These are phyloP conservation scores for Dioszegia aurantiaca DNA, from an alignment of 768 basidiomycete species.

Conservation along the genomic window DNA sequence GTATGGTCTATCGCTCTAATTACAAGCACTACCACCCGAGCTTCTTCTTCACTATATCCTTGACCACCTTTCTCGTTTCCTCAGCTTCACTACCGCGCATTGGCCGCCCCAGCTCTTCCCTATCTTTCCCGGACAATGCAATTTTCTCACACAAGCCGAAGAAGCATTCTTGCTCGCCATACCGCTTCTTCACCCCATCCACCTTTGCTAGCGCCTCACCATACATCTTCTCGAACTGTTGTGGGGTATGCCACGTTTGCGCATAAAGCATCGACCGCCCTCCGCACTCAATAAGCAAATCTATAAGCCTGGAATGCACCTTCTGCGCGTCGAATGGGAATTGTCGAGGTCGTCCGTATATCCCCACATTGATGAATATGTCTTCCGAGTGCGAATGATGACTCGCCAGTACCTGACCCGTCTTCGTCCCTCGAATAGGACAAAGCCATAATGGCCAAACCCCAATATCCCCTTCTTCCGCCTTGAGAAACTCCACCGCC, in stretches of 20 bases:
- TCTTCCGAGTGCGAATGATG: constrained; percentile 3
- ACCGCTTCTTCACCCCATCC: constrained; percentile 8
- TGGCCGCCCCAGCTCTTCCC: constrained; percentile 16
- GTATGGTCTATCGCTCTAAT: no score
- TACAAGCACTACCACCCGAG: background rate
- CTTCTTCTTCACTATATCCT: constrained; percentile 10
- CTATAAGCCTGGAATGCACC: constrained; percentile 12
- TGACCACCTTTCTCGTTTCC: constrained; percentile 14
- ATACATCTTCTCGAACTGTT: constrained; percentile 21
- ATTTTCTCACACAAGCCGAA: constrained; percentile 24
- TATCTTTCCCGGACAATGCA: constrained; percentile 10
- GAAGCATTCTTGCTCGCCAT: constrained; percentile 12
- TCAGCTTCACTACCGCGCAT: constrained; percentile 13
- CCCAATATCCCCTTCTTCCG: constrained; percentile 15
- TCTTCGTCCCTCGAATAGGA: constrained; percentile 14
- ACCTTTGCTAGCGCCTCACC: constrained; percentile 6
- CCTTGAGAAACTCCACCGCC: constrained; percentile 11
- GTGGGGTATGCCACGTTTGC: constrained; percentile 20
- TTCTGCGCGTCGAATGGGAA: constrained; percentile 19
- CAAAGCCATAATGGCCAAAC: constrained; percentile 25
- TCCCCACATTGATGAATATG: constrained; percentile 24
- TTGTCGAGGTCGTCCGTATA: constrained; percentile 23
- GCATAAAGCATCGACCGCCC: constrained; percentile 26
- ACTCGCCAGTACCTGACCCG: constrained; percentile 15
- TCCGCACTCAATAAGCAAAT: constrained; percentile 8